These are phyloP conservation scores for Withania somnifera DNA, from an alignment of 305 asterid genomes.

Conservation along the genomic window DNA sequence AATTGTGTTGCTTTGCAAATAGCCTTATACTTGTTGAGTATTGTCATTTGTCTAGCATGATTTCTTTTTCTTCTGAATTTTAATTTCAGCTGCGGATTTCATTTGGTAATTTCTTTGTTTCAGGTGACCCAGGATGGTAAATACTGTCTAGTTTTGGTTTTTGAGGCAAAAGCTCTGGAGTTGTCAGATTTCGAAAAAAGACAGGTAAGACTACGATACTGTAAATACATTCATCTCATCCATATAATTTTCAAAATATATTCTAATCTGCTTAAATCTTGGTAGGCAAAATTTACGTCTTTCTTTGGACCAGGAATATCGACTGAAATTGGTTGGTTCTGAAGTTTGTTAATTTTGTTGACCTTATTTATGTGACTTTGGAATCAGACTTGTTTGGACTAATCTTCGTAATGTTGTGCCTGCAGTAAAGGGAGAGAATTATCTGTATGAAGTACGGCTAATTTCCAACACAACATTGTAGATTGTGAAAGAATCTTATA, in stretches of 20 bases:
- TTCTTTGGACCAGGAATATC: conserved; percentile 96
- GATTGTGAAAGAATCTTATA: background rate
- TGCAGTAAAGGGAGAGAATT: conserved; percentile 62
- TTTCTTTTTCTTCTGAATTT: background rate
- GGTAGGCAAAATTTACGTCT: conserved; percentile 75
- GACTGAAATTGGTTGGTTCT: conserved; percentile 67
- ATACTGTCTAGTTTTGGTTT: conserved; percentile 63
- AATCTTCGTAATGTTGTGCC: conserved; percentile 8
- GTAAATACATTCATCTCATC: background rate
- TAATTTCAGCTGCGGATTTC: background rate
- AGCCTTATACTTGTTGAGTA: background rate
- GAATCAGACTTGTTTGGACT: background rate
- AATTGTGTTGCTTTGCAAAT: background rate
- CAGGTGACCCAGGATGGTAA: conserved; percentile 75
- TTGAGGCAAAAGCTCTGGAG: conserved; percentile 70
- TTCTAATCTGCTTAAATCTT: background rate
- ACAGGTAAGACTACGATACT: conserved; percentile 36
- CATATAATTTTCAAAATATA: background rate
- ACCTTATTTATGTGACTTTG: background rate
- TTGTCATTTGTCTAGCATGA: background rate
- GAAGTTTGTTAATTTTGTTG: background rate
- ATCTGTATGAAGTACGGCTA: conserved; percentile 58
- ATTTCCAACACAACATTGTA: conserved; percentile 55
- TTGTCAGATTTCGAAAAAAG: conserved; percentile 70
- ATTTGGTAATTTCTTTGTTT: conserved; percentile 9